A percentile compares a stretch with the other conserved stretches of the same genome.
phyloP scores from a whole-genome alignment of 495 filamentous ascomycete species.

The Corynascus novoguineensis region DNA sequence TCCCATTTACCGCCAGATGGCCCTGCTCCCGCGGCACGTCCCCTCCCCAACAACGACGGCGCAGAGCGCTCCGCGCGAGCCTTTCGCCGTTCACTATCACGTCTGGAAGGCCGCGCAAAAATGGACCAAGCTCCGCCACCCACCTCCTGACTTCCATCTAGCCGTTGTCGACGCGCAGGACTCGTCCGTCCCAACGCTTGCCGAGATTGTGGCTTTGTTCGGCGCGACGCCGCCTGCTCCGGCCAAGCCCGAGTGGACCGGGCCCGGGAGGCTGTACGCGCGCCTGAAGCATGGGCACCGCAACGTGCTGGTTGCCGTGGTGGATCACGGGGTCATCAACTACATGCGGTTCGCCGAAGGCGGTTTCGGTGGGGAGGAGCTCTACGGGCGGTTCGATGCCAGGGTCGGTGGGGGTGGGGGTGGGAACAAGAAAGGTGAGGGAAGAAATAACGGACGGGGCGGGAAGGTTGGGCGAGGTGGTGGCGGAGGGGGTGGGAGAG shows the following conservation, averaged over 20 bases:
- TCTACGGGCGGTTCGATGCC: conserved; percentile 52
- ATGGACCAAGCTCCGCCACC: conserved; percentile 71
- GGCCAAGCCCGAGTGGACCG: conserved; percentile 46
- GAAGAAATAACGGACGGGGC: conserved; percentile 35
- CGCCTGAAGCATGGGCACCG: conserved; percentile 80
- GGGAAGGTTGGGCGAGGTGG: conserved; percentile 35
- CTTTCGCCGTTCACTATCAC: conserved; percentile 68
- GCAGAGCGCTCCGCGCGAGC: conserved; percentile 28
- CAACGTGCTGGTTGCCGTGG: conserved; percentile 78
- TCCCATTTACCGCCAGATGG: conserved; percentile 69
- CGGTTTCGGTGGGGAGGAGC: conserved; percentile 67
- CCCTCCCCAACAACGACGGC: conserved; percentile 16
- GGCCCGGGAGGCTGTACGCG: conserved; percentile 47
- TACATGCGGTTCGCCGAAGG: conserved; percentile 76
- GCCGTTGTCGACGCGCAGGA: conserved; percentile 72
- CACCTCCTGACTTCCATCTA: conserved; percentile 73
- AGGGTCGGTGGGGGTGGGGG: conserved; percentile 18
- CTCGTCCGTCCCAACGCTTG: conserved; percentile 61
- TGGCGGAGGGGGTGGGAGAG: conserved; percentile 37
- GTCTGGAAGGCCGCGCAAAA: conserved; percentile 64
- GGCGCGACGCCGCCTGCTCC: conserved; percentile 62
- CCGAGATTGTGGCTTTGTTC: conserved; percentile 64
- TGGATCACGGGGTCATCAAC: conserved; percentile 85
- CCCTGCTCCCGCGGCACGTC: conserved; percentile 69
- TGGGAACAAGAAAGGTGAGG: conserved; percentile 37